Evolutionary conservation across 768 basidiomycete species (phyloP).

Genomic region (Trametes meyenii): DNA sequence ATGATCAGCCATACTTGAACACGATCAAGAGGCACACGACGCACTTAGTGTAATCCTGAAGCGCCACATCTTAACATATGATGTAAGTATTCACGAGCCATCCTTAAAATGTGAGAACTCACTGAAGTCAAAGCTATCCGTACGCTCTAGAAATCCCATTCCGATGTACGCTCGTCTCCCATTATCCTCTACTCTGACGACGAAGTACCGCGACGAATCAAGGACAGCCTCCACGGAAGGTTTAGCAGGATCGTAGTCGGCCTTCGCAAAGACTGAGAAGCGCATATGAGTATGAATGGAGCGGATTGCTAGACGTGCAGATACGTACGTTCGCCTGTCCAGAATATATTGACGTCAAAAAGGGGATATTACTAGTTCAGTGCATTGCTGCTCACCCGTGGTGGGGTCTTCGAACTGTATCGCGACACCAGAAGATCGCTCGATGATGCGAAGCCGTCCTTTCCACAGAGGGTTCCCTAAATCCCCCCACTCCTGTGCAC

Average conservation of each 20-base stretch:
- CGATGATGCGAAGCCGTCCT: slow-evolving; percentile 83
- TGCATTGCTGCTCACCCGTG: slow-evolving; percentile 57
- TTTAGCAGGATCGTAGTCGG: slow-evolving; percentile 75
- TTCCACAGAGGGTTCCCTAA: slow-evolving; percentile 86
- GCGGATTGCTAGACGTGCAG: neutral
- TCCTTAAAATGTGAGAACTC: slow-evolving; percentile 34
- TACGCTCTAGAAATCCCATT: slow-evolving; percentile 87
- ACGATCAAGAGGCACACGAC: slow-evolving; percentile 12
- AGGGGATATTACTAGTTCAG: slow-evolving; percentile 19
- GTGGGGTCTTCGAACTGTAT: slow-evolving; percentile 80
- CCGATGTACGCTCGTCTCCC: slow-evolving; percentile 92
- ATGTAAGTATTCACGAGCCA: neutral
- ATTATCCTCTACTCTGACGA: slow-evolving; percentile 85
- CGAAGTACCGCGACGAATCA: slow-evolving; percentile 95
- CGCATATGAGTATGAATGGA: neutral
- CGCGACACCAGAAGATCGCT: slow-evolving; percentile 67
- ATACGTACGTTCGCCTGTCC: slow-evolving; percentile 23
- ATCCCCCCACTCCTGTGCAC: slow-evolving; percentile 93
- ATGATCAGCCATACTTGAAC: neutral
- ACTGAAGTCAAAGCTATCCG: slow-evolving; percentile 94
- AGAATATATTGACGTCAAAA: neutral
- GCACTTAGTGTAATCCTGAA: slow-evolving; percentile 87
- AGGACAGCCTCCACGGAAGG: slow-evolving; percentile 94
- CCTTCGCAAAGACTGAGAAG: slow-evolving; percentile 78
- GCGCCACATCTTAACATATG: slow-evolving; percentile 64